Conservation (phyloP, 495 filamentous ascomycete genomes). For the Massariosphaeria phaeospora region DNA sequence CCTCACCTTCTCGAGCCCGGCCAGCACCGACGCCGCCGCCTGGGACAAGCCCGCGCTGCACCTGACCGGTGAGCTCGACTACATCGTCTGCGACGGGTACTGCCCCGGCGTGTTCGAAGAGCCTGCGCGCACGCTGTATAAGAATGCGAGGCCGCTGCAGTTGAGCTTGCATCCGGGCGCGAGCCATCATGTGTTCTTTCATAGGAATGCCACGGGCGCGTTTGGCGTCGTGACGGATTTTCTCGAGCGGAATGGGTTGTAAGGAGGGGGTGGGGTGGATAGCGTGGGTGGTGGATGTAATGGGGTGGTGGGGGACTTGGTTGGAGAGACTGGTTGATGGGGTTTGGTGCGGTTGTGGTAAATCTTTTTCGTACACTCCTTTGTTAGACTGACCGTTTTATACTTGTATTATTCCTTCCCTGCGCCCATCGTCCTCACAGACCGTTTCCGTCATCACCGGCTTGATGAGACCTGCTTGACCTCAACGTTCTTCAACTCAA, state of each 20-base stretch:
- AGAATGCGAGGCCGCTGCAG: slow-evolving; percentile 34
- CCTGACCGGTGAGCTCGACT: slow-evolving; percentile 38
- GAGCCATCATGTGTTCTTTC: slow-evolving; percentile 31
- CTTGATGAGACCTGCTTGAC: too few species aligned
- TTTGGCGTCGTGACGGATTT: slow-evolving; percentile 37
- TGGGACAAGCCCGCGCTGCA: slow-evolving; percentile 23
- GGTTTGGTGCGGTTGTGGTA: too few species aligned
- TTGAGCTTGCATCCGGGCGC: slow-evolving; percentile 19
- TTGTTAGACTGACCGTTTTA: too few species aligned
- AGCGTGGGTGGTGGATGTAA: too few species aligned
- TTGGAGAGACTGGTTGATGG: too few species aligned
- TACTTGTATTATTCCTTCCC: too few species aligned
- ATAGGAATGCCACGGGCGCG: slow-evolving; percentile 34
- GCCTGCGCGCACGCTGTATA: slow-evolving; percentile 11
- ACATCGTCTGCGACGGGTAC: slow-evolving; percentile 38
- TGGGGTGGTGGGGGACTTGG: too few species aligned
- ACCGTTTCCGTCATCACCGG: too few species aligned
- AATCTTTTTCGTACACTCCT: too few species aligned
- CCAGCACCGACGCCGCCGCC: slow-evolving; percentile 6
- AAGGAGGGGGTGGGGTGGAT: too few species aligned
- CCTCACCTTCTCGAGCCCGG: slow-evolving; percentile 17
- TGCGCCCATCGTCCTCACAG: too few species aligned
- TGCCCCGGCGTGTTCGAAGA: slow-evolving; percentile 21
- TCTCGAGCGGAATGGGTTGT: slow-evolving; percentile 18
- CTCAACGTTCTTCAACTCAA: too few species aligned